These are phyloP conservation scores for Rhizoclosmatium globosum DNA, from an alignment of 192 early-diverging fungal genomes.

Conservation along the genomic window DNA sequence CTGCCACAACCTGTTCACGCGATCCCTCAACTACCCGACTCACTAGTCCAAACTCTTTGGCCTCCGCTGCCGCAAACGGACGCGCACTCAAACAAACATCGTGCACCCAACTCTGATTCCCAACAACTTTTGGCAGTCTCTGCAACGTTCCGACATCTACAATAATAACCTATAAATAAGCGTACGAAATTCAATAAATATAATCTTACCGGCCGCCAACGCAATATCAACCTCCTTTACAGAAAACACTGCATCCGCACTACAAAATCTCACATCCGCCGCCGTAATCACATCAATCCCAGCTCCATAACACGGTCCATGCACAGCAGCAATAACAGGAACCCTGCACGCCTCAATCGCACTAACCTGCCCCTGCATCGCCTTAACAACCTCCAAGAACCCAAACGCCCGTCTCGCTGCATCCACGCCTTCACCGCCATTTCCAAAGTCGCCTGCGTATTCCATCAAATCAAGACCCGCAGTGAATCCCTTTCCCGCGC, in stretches of 20 bases:
- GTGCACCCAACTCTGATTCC: conserved; percentile 89
- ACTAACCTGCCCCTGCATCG: conserved; percentile 62
- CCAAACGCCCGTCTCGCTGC: conserved; percentile 46
- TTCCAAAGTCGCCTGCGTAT: not conserved
- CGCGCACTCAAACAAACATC: conserved; percentile 90
- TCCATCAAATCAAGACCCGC: conserved; percentile 80
- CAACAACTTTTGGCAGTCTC: conserved; percentile 93
- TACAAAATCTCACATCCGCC: conserved; percentile 89
- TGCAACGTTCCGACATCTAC: conserved; percentile 91
- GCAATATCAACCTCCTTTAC: conserved; percentile 92
- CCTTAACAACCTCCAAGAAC: conserved; percentile 40
- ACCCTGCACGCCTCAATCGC: conserved; percentile 85
- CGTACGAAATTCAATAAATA: not conserved
- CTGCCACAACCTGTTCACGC: conserved; percentile 46
- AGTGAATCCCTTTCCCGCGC: conserved; percentile 77
- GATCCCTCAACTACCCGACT: conserved; percentile 57
- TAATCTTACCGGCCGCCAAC: conserved; percentile 70
- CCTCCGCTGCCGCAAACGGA: conserved; percentile 71
- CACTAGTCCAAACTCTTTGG: conserved; percentile 66
- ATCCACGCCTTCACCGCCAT: conserved; percentile 16
- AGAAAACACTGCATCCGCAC: conserved; percentile 80
- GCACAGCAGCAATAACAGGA: conserved; percentile 87
- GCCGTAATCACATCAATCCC: conserved; percentile 88
- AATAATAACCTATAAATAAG: not conserved
- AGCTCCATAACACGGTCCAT: conserved; percentile 79